Evolutionary conservation across 2,329 filamentous ascomycete genomes (phyloP).

Genomic region (Sclerotinia subarctica): DNA sequence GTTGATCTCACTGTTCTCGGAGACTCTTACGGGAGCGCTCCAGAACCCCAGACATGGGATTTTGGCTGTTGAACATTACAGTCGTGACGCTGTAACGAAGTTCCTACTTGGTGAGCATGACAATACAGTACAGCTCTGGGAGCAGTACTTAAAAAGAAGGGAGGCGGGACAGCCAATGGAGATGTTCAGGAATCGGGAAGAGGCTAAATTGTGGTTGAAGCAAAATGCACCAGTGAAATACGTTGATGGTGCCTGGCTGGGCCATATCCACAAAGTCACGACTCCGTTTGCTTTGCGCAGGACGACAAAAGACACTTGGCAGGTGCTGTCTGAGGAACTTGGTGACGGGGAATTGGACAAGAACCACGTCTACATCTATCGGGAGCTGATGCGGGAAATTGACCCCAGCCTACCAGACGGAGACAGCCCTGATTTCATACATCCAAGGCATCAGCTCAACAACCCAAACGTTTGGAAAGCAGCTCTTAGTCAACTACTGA

Average conservation of each 20-base stretch:
- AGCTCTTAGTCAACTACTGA: conserved; percentile 45
- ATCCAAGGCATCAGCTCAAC: conserved; percentile 24
- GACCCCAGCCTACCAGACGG: conserved; percentile 31
- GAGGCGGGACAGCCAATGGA: no score
- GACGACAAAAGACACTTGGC: conserved; percentile 47
- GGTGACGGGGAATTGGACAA: conserved; percentile 48
- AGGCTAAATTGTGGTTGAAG: no score
- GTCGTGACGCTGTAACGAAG: no score
- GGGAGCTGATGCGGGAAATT: conserved; percentile 35
- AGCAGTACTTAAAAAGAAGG: no score
- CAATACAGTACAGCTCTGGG: no score
- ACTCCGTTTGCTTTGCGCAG: conserved; percentile 43
- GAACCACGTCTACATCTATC: conserved; percentile 44
- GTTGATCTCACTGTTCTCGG: conserved; percentile 41
- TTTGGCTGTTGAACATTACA: no score
- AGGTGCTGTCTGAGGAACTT: conserved; percentile 49
- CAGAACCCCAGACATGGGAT: no score
- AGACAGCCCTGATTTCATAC: conserved; percentile 25
- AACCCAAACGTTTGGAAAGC: conserved; percentile 42
- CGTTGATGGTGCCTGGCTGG: conserved; percentile 49
- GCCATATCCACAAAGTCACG: conserved; percentile 45
- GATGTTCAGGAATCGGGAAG: no score
- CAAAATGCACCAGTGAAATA: no score
- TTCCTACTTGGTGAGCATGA: no score
- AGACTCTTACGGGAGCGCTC: no score